phyloP scores from a whole-genome alignment of 768 basidiomycete species.

The Xanthoconium purpureum region DNA sequence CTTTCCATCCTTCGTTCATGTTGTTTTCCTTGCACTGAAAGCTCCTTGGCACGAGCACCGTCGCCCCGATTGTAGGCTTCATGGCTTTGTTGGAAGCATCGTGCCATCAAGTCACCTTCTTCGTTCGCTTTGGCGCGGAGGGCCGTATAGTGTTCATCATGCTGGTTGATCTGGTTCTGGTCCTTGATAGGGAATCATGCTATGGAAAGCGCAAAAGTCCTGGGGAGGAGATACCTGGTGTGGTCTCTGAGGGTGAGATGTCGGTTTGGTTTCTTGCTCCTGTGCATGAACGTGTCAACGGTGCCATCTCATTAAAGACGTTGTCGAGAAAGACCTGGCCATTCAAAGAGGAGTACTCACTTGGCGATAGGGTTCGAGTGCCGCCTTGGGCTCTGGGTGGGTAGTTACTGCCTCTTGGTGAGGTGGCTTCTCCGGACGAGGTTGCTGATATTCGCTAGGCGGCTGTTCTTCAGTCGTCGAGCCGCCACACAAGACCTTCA shows the following conservation, averaged over 20 bases:
- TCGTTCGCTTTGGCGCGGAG: slow-evolving; percentile 74
- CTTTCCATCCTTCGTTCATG: slow-evolving; percentile 77
- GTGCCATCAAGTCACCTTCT: slow-evolving; percentile 78
- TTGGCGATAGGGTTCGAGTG: slow-evolving; percentile 5
- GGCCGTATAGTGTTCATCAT: slow-evolving; percentile 62
- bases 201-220: background rate
- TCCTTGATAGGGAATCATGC: slow-evolving; percentile 37
- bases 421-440: slow-evolving; percentile 10
- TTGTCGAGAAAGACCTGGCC: background rate
- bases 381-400: background rate
- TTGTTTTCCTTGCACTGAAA: slow-evolving; percentile 76
- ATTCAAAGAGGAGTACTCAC: slow-evolving; percentile 12
- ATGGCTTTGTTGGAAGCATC: slow-evolving; percentile 67
- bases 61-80: slow-evolving; percentile 71
- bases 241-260: slow-evolving; percentile 14
- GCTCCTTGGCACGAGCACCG: slow-evolving; percentile 75
- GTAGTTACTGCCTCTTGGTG: slow-evolving; percentile 1
- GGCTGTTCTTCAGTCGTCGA: slow-evolving; percentile 13
- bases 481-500: slow-evolving; percentile 23
- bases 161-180: slow-evolving; percentile 60
- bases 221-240: slow-evolving; percentile 14
- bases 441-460: slow-evolving; percentile 1
- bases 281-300: slow-evolving; percentile 7
- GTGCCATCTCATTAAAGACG: slow-evolving; percentile 1
- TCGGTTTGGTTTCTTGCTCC: slow-evolving; percentile 16